Evolutionary conservation across 140 eudicot species (phyloP), one percentile per base, ranked within the genome.

Genomic region (Anethum foeniculum): DNA sequence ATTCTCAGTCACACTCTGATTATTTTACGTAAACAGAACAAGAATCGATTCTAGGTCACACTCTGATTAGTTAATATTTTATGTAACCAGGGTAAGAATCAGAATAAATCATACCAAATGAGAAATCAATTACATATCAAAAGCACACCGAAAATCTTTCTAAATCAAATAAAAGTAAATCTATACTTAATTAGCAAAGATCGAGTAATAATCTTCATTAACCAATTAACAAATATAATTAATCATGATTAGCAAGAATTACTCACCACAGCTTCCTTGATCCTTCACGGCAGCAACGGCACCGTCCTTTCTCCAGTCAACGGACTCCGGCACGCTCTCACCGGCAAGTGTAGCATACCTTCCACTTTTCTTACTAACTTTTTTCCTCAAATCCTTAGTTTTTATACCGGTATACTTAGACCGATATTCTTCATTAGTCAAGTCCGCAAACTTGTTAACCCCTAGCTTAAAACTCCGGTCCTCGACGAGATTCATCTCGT

Each of bases 211-310:
- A 21, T 25, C 18, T 8, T n/a, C n/a, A 60, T 60, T n/a, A 60
- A 58, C 27, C 4, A 60, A n/a, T 58, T 7, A 58, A 60, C 14
- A n/a, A 13, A n/a, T 7, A n/a, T 60, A 60, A 60, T 8, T 60
- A 11, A 41, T 44, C 19, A 74, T 21, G 16, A 72, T 72, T 11
- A 43, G 18, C 30, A 38, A 39, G 10, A 74, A 27, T 32, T 51
- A 80, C 88, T 68, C 77, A 91, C 98, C 97, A 13, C 98, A 93
- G 87, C 90, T 85, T 77, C 98, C 98, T 86, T 93, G 98, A 84
- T 93, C 91, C 30, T 93, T 93, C 32, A 93, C 90, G 15, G 85
- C 60, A 77, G 85, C 90, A 18, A 93, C 92, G 3, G 93, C 98
- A 7, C 97, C 98, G 46, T 60, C 77, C 23, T 81, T 64, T 77